Evolutionary conservation across 1,284 basidiomycete species (phyloP), one percentile per base, ranked within the genome.

Genomic region (Bjerkandera adusta): DNA sequence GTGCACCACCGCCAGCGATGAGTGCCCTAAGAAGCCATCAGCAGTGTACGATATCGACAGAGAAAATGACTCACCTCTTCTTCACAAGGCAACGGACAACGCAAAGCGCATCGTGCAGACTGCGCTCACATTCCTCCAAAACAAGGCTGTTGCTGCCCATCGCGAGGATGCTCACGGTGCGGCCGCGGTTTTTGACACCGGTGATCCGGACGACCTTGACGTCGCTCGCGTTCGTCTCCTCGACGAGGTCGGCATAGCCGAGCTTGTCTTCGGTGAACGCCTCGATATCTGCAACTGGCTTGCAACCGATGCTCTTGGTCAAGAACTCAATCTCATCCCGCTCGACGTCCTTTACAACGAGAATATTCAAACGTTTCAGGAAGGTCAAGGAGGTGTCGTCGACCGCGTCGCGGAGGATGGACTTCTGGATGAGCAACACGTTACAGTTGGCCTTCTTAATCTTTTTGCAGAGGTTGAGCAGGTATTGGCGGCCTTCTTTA

Each of bases 391-490:
- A 96, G 16, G 95, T 88, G 56, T 99, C 97, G 67, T 97, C 97
- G 51, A 98, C 94, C 16, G 97, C 97, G 64, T 99, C 97, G 48
- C 97, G 92, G 24, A 99, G 80, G 63, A 99, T 99, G 32, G 95
- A 97, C 70, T 99, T 99, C 75, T 99, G 97, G 62, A 99, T 94
- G 36, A 99, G 81, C 29, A 99, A 83, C 36, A 98, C 97, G 63
- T 99, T 99, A 81, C 97, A 99, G 55, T 96, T 96, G 10, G 93
- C 88, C 73, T 98, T 98, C 70, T 98, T 99, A 74, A 99, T 99
- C 71, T 93, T 95, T 72, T 99, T 99, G 84, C 93, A 97, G 54
- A 99, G 83, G 70, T 97, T 98, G 61, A 99, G 83, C 53, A 99
- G 81, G 68, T 99, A 99, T 70, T 97, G 92, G 38, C 96, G 89